Percentiles rank a stretch among this genome's conserved stretches.
phyloP scores from a whole-genome alignment of 805 yeast species.

The Ascoidea asiatica region DNA sequence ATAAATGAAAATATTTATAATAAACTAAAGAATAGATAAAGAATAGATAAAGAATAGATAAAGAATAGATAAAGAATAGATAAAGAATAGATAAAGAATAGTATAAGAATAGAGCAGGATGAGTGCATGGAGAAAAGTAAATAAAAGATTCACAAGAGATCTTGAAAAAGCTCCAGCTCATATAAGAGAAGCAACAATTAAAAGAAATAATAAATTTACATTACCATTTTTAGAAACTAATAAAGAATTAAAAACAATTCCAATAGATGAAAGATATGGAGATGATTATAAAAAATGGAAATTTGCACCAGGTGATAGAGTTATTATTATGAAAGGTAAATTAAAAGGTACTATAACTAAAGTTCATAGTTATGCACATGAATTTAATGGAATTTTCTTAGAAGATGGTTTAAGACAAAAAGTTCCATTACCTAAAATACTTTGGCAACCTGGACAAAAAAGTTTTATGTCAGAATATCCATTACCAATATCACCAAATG shows the following conservation, averaged over 20 bases:
- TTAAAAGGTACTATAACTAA: conserved; percentile 64
- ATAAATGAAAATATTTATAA: too few relatives aligned
- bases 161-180: too few relatives aligned
- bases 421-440: conserved; percentile 54
- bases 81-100: too few relatives aligned
- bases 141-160: too few relatives aligned
- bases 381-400: conserved; percentile 49
- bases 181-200: not conserved
- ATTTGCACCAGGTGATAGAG: conserved; percentile 65
- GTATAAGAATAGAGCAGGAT: too few relatives aligned
- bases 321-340: conserved; percentile 55
- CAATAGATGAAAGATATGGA: conserved; percentile 18
- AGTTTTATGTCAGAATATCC: conserved; percentile 67
- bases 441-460: conserved; percentile 61
- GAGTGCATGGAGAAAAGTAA: too few relatives aligned
- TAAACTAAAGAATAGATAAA: too few relatives aligned
- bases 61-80: too few relatives aligned
- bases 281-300: conserved; percentile 42
- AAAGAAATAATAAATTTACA: not conserved
- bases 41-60: too few relatives aligned
- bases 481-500: conserved; percentile 38
- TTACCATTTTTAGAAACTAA: conserved; percentile 1
- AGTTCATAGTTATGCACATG: conserved; percentile 43
- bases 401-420: conserved; percentile 55
- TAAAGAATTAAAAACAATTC: too few relatives aligned